Base-by-base conservation (phyloP, 2,329 filamentous ascomycete genomes). In the Aspergillus fructus region DNA sequence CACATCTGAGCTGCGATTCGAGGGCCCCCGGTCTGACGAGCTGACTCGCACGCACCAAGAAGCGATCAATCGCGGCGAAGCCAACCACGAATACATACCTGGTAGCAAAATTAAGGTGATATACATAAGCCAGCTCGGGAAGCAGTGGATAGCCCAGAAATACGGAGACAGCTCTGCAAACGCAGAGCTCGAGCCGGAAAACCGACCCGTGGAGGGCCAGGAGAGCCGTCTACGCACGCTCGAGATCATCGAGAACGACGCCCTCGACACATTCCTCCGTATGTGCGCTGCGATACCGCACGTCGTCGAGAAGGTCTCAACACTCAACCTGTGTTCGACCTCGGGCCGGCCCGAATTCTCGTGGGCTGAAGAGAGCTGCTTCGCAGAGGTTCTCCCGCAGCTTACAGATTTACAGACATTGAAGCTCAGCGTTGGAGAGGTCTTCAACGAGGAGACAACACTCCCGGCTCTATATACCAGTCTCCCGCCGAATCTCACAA, bases 241-340 rank as follows among this genome's bases (percentile, higher is more conserved):
- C 13, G 68, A 70, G 23, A 70, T 70, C 24, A 51, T 63, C n/a
- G 64, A 68, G 34, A 68, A 68, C 34, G 66, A 69, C 21, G 63
- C 66, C 1, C 59, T 68, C 1, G 65, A 68, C 33, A 60, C 65
- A 0, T 61, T 69, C 51, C 53, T 34, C 51, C 63, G 65, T 5
- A 65, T 70, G 61, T 27, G 47, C 2, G 9, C 64, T 1, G 59
- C 62, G 2, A 53, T 67, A 15, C 58, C 62, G 1, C 65, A 65
- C 58, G 33, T 66, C 2, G 39, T 67, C 2, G 46, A 53, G 1
- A 61, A 60, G 5, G 53, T 68, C 3, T 50, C 53, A 1, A 62
- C 62, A 0, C 50, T 68, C 21, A 62, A 53, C 5, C 57, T 69
- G 19, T 59, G 62, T 8, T 68, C 67, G 2, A 68, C 66, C 1